phyloP scores from a whole-genome alignment of 805 yeast genomes.

The Kodamaea kaohsiungensis region DNA sequence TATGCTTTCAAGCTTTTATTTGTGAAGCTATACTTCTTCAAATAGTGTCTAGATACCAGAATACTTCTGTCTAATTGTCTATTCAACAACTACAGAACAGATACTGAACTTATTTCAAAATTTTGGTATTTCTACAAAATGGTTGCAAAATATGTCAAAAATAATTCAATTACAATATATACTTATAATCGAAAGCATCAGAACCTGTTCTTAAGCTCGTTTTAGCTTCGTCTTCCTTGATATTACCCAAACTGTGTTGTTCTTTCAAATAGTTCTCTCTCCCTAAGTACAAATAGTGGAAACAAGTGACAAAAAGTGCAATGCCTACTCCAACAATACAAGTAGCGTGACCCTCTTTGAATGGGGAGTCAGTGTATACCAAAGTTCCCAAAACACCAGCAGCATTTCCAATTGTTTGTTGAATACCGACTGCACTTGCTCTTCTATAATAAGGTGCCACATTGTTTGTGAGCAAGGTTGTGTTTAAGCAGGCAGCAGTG shows the following conservation, averaged over 20 bases:
- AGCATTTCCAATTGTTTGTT: conserved; percentile 3
- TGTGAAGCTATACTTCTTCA: too few relatives aligned
- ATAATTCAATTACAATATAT: not conserved
- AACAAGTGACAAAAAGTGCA: not conserved
- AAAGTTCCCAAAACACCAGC: conserved; percentile 6
- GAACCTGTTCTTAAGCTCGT: not conserved
- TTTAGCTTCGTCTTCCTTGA: not conserved
- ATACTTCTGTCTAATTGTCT: too few relatives aligned
- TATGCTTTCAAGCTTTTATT: too few relatives aligned
- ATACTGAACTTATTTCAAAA: not conserved
- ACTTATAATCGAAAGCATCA: conserved; percentile 2
- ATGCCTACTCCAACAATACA: conserved; percentile 2
- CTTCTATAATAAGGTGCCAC: conserved; percentile 6
- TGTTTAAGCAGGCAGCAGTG: conserved; percentile 2
- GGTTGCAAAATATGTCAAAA: not conserved
- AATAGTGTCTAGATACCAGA: too few relatives aligned
- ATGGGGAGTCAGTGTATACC: conserved; percentile 1
- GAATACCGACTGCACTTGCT: conserved; percentile 5
- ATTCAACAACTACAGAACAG: not conserved
- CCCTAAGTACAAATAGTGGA: conserved; percentile 4
- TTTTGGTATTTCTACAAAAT: not conserved
- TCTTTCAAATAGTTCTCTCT: conserved; percentile 1
- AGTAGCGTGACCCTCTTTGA: conserved; percentile 1
- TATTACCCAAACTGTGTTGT: not conserved
- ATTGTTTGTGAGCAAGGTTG: conserved; percentile 3